Evolutionary conservation across 139 green algal species (phyloP), one percentile per base, ranked within the genome.

Genomic region (Tetraselmis striata): DNA sequence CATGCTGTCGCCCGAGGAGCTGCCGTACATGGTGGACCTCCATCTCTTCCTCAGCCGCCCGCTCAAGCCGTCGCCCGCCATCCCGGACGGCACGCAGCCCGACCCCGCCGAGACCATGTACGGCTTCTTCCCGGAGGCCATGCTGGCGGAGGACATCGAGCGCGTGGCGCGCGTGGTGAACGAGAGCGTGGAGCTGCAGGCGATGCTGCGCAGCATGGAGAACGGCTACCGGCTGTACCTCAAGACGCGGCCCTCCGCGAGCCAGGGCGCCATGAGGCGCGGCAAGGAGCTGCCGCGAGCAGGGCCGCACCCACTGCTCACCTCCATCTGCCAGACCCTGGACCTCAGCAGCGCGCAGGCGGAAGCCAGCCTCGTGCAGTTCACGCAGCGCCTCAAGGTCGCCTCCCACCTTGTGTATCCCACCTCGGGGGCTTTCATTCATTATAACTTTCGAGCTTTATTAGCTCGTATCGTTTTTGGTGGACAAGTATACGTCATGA

Each of bases 11-110:
- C 83, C 90, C 24, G 91, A 95, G 28, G 92, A 96, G 90, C 85
- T 98, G 78, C 91, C 94, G 0, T 99, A 95, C 85, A 81, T 98
- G 1, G 79, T 99, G 32, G 97, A 99, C 87, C 89, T 99, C 31
- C 95, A 99, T 86, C 92, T 99, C 23, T 99, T 97, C 89, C 87
- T 99, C 11, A 93, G 89, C 0, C 87, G 92, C 28, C 86, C 85
- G 18, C 67, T 97, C 26, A 24, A 30, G 0, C 81, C 89, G 0
- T 90, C 91, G 27, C 83, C 84, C 1, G 1, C 80, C n/a, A 25
- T 87, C 1, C 83, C 85, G 22, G 59, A 32, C 32, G 2, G 28
- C 2, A 23, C 28, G 22, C 27, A 26, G 1, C 31, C 77, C 23
- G 77, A 59, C 32, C 31, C 30, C 23, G 76, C 59, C 23, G 29